Evolutionary conservation across 2,329 filamentous ascomycete genomes (phyloP).

Genomic region (Clarireedia monteithiana): DNA sequence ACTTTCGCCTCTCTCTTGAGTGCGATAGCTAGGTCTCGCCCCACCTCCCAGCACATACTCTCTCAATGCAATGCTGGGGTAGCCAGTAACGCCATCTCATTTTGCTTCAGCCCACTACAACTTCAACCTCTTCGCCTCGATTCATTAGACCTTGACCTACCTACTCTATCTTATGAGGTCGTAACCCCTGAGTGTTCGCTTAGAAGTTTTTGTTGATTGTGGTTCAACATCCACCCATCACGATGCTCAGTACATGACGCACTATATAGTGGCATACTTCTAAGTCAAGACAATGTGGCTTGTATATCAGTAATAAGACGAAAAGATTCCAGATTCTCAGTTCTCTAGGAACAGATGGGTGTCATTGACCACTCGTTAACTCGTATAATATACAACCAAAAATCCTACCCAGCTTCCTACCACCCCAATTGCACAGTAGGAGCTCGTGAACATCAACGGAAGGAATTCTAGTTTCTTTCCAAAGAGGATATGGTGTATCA

Average conservation of each 20-base stretch:
- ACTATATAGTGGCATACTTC: not conserved
- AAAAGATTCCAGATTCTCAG: not conserved
- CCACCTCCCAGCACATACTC: not conserved
- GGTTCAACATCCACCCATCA: not conserved
- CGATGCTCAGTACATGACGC: not conserved
- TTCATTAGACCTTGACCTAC: not conserved
- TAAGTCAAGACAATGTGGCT: no score
- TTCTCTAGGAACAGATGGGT: constrained; percentile 7
- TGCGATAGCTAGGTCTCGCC: not conserved
- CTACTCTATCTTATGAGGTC: not conserved
- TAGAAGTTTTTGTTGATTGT: not conserved
- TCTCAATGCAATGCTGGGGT: not conserved
- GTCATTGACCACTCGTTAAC: constrained; percentile 18
- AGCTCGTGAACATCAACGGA: constrained; percentile 94
- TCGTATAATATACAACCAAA: constrained; percentile 77
- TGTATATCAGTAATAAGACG: not conserved
- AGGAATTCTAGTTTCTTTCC: constrained; percentile 80
- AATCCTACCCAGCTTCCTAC: constrained; percentile 94
- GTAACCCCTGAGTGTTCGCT: not conserved
- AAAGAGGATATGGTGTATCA: constrained; percentile 78
- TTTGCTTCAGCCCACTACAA: not conserved
- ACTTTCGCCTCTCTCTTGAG: not conserved
- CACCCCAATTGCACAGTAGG: constrained; percentile 89
- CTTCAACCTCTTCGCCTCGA: not conserved
- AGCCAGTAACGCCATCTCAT: not conserved